Evolutionary conservation across 1,139 yeast genomes (phyloP).

Genomic region (Meyerozyma elateridarum): DNA sequence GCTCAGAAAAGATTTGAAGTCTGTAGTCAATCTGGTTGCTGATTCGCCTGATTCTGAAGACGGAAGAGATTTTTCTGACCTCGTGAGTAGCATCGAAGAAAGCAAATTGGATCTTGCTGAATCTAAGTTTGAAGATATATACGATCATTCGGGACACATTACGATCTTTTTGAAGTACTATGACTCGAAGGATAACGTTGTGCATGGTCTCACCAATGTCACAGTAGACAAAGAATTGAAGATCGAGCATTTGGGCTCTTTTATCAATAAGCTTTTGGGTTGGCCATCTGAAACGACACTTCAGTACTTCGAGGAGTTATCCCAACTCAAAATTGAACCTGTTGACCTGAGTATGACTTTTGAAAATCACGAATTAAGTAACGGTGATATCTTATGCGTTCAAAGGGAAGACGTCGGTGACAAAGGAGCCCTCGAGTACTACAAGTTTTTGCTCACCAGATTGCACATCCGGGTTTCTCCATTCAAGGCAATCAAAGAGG

Average conservation of each 20-base stretch:
- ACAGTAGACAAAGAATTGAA: slow-evolving; percentile 47
- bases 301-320: slow-evolving; percentile 65
- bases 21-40: slow-evolving; percentile 13
- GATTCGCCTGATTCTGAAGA: slow-evolving; percentile 21
- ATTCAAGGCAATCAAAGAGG: slow-evolving; percentile 37
- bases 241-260: slow-evolving; percentile 41
- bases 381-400: slow-evolving; percentile 76
- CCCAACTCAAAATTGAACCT: slow-evolving; percentile 55
- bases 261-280: slow-evolving; percentile 41
- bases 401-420: slow-evolving; percentile 30
- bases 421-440: slow-evolving; percentile 46
- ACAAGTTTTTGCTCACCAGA: slow-evolving; percentile 62
- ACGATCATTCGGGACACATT: slow-evolving; percentile 33
- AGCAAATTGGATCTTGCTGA: slow-evolving; percentile 5
- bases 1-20: slow-evolving; percentile 27
- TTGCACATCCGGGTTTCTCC: slow-evolving; percentile 56
- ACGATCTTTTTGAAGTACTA: slow-evolving; percentile 67
- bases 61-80: slow-evolving; percentile 24
- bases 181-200: slow-evolving; percentile 50
- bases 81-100: slow-evolving; percentile 16
- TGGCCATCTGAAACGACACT: slow-evolving; percentile 37
- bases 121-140: slow-evolving; percentile 16
- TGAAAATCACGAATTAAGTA: slow-evolving; percentile 60
- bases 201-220: slow-evolving; percentile 63
- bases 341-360: slow-evolving; percentile 44